These are phyloP conservation scores for Apiospora phragmitis DNA, from an alignment of 2,329 filamentous ascomycete genomes.

Conservation along the genomic window DNA sequence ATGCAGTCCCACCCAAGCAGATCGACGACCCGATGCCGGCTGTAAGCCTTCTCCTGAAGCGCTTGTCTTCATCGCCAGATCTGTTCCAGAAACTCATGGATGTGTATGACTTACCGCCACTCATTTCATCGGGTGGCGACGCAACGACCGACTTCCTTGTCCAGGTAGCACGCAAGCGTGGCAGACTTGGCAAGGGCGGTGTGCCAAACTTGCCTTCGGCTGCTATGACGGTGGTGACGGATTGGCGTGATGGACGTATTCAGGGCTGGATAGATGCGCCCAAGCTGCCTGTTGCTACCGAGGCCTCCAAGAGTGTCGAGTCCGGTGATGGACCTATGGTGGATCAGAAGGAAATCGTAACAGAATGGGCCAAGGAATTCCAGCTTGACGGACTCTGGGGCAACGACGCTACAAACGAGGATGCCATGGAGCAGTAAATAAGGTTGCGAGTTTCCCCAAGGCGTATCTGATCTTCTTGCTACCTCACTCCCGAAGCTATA, in stretches of 20 bases:
- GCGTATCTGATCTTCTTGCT: constrained; percentile 5
- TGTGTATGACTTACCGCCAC: constrained; percentile 80
- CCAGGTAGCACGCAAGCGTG: constrained; percentile 91
- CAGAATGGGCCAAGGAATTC: constrained; percentile 92
- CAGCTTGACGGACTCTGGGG: constrained; percentile 93
- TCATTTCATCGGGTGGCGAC: constrained; percentile 68
- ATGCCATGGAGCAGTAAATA: constrained; percentile 53
- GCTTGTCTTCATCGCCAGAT: constrained; percentile 71
- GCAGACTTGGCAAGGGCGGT: constrained; percentile 83
- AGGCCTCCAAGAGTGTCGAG: constrained; percentile 25
- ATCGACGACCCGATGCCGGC: constrained; percentile 91
- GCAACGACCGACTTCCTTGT: constrained; percentile 89
- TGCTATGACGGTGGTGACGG: constrained; percentile 91
- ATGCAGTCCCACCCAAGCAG: constrained; percentile 89
- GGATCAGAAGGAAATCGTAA: constrained; percentile 68
- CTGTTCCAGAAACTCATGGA: constrained; percentile 78
- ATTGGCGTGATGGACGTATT: constrained; percentile 94
- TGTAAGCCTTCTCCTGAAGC: constrained; percentile 78
- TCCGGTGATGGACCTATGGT: constrained; percentile 35
- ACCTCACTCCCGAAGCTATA: not conserved
- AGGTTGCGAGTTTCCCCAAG: not conserved
- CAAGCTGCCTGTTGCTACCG: constrained; percentile 55
- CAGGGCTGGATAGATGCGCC: constrained; percentile 89
- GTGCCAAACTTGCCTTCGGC: constrained; percentile 86
- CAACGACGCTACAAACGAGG: constrained; percentile 48